Evolutionary conservation across 2,329 filamentous ascomycete species (phyloP), one percentile per base, ranked within the genome.

Genomic region (Pseudogymnoascus sp.): DNA sequence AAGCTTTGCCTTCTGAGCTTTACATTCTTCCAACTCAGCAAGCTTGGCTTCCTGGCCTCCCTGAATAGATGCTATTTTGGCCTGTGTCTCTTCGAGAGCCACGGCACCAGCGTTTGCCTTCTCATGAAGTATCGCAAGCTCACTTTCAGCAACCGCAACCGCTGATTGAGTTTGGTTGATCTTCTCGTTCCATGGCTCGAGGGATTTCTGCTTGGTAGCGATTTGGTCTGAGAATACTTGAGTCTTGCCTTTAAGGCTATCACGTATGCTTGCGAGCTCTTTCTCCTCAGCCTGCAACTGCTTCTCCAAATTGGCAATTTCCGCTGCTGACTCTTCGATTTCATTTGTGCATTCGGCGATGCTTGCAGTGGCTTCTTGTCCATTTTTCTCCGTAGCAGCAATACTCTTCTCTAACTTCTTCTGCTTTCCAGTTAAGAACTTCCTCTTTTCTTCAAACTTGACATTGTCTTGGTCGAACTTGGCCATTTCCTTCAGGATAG

Each of bases 371-470:
- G 92, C 89, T 69, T 96, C 91, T 0, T 84, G 82, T 0, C 86
- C 84, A 5, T 89, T 86, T 64, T 88, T 87, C 67, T 90, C 90
- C 65, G 90, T 91, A 53, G 87, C 89, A 62, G 86, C 82, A 66
- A 95, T 90, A 0, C 89, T 84, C 78, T 96, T 97, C 68, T 97
- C 91, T 12, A 96, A 83, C 78, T 99, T 99, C 79, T 95, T 96
- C 70, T 90, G 88, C 78, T 99, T 99, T 71, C 88, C 89, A 1
- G 84, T 81, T 68, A 99, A 78, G 75, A 97, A 97, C 74, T 99
- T 99, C 74, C 89, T 89, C 81, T 97, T 97, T 76, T 99, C 96
- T 68, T 97, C 93, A 69, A 96, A 93, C 73, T 99, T 99, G 76
- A 99, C 95, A 21, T 88, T 88, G 73, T 97, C 95, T 73, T 97